These are phyloP conservation scores for Protomyces gravidus DNA, from an alignment of 1,139 yeast genomes.

Conservation along the genomic window DNA sequence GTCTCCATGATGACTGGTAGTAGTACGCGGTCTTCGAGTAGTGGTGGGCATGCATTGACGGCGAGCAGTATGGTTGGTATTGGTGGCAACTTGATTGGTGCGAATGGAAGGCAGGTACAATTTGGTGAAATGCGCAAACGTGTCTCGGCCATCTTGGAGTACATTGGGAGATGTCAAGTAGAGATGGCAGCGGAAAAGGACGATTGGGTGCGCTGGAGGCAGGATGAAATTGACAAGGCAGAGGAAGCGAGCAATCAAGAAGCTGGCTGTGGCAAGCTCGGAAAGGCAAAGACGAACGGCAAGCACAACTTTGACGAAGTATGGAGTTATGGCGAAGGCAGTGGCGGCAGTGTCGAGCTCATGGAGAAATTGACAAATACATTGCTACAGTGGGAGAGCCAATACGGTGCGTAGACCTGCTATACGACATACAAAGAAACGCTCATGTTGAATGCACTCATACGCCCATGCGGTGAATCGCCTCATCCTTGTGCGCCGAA, in stretches of 20 bases:
- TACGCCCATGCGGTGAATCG: conserved; percentile 28
- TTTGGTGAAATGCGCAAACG: conserved; percentile 79
- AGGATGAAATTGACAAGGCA: not conserved
- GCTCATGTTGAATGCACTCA: not conserved
- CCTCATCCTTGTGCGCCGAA: conserved; percentile 43
- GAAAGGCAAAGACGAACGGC: not conserved
- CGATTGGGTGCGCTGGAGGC: conserved; percentile 48
- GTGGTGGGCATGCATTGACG: not conserved
- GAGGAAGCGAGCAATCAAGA: not conserved
- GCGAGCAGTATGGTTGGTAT: conserved; percentile 1
- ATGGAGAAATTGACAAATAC: conserved; percentile 69
- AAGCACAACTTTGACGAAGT: conserved; percentile 24
- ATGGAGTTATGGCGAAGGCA: conserved; percentile 46
- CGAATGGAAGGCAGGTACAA: conserved; percentile 39
- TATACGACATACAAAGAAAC: too few relatives aligned
- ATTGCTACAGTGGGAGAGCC: conserved; percentile 71
- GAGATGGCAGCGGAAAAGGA: conserved; percentile 71
- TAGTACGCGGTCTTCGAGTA: not conserved
- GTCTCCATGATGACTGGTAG: not conserved
- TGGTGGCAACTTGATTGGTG: not conserved
- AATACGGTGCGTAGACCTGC: conserved; percentile 49
- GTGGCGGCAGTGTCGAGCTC: conserved; percentile 56
- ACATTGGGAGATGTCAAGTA: conserved; percentile 75
- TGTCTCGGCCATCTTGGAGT: conserved; percentile 84
- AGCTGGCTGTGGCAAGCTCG: not conserved